phyloP scores from a whole-genome alignment of 768 basidiomycete species.

The Russula brevipes region DNA sequence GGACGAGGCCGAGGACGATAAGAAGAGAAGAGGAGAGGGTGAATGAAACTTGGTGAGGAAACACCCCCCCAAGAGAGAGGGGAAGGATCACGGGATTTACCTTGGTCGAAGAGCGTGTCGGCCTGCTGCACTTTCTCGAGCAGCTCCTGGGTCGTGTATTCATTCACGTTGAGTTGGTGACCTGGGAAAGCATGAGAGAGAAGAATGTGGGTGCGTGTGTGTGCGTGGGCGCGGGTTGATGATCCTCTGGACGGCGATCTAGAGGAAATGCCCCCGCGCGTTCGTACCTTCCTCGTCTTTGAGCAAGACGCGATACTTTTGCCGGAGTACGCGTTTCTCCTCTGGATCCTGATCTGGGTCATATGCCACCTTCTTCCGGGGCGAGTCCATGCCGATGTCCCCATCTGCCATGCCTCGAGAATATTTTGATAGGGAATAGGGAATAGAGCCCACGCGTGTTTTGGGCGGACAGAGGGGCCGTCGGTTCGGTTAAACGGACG shows the following conservation, averaged over 20 bases:
- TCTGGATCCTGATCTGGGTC: slow-evolving; percentile 84
- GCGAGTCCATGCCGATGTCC: slow-evolving; percentile 17
- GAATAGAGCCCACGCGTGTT: no score
- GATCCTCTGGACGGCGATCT: not conserved
- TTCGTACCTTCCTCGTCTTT: slow-evolving; percentile 31
- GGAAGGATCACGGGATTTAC: slow-evolving; percentile 31
- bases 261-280: no score
- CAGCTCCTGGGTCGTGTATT: slow-evolving; percentile 53
- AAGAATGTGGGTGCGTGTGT: not conserved
- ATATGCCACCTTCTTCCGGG: slow-evolving; percentile 42
- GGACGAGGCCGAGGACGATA: no score
- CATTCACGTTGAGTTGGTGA: slow-evolving; percentile 48
- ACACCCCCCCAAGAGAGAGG: not conserved
- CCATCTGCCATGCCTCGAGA: slow-evolving; percentile 17
- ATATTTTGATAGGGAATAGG: not conserved
- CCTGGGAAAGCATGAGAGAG: slow-evolving; percentile 6
- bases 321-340: slow-evolving; percentile 68
- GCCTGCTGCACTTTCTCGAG: slow-evolving; percentile 52
- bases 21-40: no score
- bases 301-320: slow-evolving; percentile 64
- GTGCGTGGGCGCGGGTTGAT: not conserved
- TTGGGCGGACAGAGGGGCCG: no score
- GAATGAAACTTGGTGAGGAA: no score
- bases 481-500: not conserved
- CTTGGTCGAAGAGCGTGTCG: slow-evolving; percentile 60